phyloP scores from a whole-genome alignment of 148 eudicot species.

The Drosera capensis region DNA sequence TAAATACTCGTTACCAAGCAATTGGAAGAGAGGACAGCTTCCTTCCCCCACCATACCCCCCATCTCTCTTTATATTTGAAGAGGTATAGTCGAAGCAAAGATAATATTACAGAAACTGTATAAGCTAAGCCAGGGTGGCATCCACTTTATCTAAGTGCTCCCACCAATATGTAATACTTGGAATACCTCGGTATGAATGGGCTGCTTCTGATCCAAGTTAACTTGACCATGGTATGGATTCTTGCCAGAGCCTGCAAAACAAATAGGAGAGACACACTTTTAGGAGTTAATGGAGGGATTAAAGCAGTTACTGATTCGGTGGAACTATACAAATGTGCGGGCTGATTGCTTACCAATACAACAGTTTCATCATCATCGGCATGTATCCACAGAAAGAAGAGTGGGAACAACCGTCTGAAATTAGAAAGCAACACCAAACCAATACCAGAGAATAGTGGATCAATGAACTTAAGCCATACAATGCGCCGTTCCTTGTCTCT shows the following conservation, averaged over 20 bases:
- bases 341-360: conserved; percentile 73
- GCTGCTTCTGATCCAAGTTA: conserved; percentile 88
- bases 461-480: conserved; percentile 71
- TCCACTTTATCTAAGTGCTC: not conserved
- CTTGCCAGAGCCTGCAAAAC: conserved; percentile 57
- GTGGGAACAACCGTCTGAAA: conserved; percentile 78
- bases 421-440: conserved; percentile 80
- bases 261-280: no score
- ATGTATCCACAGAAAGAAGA: conserved; percentile 94
- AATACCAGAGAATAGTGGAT: conserved; percentile 41
- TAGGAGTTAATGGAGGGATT: no score
- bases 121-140: not conserved
- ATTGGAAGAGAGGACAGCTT: no score
- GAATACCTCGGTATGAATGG: conserved; percentile 56
- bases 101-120: no score
- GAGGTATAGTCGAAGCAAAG: no score
- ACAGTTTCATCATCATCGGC: conserved; percentile 87
- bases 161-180: not conserved
- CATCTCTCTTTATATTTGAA: no score
- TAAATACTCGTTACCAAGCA: no score
- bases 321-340: no score
- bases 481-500: conserved; percentile 66
- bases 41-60: no score
- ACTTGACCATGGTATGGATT: conserved; percentile 37
- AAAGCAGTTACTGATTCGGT: no score